phyloP scores from a whole-genome alignment of 805 yeast genomes.

The Ogataea nonfermentans region DNA sequence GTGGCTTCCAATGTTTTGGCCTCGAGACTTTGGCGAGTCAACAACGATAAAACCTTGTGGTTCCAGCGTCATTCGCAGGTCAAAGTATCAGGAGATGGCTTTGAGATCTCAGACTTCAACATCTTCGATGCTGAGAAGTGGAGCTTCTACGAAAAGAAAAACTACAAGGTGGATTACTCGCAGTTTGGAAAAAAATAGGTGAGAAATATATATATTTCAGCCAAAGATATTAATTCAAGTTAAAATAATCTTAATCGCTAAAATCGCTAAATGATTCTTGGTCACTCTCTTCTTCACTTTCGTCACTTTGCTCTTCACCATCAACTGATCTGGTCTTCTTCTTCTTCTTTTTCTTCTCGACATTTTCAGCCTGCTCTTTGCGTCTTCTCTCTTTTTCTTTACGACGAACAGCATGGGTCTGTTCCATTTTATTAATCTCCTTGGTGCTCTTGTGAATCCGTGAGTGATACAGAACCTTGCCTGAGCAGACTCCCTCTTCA shows the following conservation, averaged over 20 bases:
- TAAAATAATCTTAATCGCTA: conserved; percentile 1
- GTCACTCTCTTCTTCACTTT: conserved; percentile 30
- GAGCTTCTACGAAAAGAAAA: conserved; percentile 41
- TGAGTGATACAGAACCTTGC: conserved; percentile 85
- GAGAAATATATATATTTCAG: conserved; percentile 2
- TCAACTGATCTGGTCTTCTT: conserved; percentile 68
- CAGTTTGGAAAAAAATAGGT: conserved; percentile 13
- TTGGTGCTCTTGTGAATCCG: conserved; percentile 58
- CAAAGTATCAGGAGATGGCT: conserved; percentile 38
- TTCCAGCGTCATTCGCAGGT: conserved; percentile 39
- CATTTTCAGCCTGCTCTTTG: conserved; percentile 75
- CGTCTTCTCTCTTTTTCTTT: conserved; percentile 69
- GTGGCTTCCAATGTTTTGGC: conserved; percentile 35
- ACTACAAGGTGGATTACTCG: conserved; percentile 39
- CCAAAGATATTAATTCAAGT: background rate
- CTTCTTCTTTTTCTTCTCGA: conserved; percentile 70
- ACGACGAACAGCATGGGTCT: conserved; percentile 59
- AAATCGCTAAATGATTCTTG: conserved; percentile 25
- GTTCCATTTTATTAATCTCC: conserved; percentile 63
- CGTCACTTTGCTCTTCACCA: conserved; percentile 37
- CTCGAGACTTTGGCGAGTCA: conserved; percentile 40
- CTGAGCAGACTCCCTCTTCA: conserved; percentile 88
- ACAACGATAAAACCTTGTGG: conserved; percentile 30
- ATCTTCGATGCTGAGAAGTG: conserved; percentile 44
- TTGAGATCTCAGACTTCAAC: conserved; percentile 43